Conservation (phyloP, 352 stramenopile genomes). For the Phytophthora pluvialis region DNA sequence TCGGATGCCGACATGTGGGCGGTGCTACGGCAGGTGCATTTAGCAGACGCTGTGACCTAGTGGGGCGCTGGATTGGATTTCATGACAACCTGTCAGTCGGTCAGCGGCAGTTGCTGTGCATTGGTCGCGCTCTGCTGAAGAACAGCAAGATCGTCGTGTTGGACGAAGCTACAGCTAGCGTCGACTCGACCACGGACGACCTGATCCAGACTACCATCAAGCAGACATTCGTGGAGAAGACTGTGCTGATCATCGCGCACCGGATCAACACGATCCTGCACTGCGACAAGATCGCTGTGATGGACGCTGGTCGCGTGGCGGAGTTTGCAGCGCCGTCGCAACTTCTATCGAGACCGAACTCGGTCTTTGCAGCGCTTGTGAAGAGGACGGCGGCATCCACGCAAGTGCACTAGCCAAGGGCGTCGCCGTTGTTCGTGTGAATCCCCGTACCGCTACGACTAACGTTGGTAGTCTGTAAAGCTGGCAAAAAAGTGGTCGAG, state of each 20-base stretch:
- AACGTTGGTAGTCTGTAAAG: no score
- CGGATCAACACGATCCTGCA: conserved; percentile 33
- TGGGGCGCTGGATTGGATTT: conserved; percentile 72
- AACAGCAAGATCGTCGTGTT: conserved; percentile 91
- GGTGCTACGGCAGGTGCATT: conserved; percentile 61
- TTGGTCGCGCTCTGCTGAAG: conserved; percentile 92
- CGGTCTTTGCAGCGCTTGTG: conserved; percentile 20
- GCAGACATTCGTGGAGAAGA: conserved; percentile 89
- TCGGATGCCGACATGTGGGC: conserved; percentile 70
- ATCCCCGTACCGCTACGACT: no score
- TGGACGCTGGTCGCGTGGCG: conserved; percentile 56
- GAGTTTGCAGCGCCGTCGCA: conserved; percentile 74
- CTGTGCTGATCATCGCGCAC: conserved; percentile 58
- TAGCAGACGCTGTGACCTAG: conserved; percentile 75
- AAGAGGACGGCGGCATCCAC: not conserved
- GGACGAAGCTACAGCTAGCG: conserved; percentile 94
- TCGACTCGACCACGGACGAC: conserved; percentile 30
- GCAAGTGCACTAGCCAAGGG: no score
- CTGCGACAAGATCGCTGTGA: conserved; percentile 34
- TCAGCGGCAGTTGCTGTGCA: conserved; percentile 95
- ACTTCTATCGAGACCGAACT: conserved; percentile 5
- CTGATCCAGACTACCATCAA: conserved; percentile 77
- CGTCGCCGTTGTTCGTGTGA: no score
- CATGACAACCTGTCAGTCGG: conserved; percentile 40
- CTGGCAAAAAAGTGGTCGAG: no score